Percentiles rank a stretch among this genome's conserved stretches.
Evolutionary conservation across 2,329 filamentous ascomycete species (phyloP).

Genomic region (Fusarium nurragi): DNA sequence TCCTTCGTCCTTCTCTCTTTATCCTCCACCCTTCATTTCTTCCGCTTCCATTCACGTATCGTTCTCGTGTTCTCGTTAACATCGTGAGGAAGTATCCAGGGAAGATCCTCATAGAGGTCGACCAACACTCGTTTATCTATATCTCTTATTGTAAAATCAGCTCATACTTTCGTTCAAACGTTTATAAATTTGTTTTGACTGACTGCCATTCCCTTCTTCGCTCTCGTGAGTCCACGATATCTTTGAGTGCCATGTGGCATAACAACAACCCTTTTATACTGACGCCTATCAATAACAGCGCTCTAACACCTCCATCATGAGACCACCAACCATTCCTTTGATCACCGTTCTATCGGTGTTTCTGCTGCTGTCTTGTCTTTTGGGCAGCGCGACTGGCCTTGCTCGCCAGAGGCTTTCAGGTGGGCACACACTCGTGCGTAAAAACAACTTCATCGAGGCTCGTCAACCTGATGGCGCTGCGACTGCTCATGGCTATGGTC

Average conservation of each 20-base stretch:
- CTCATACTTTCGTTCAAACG: conserved; percentile 13
- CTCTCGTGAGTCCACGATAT: conserved; percentile 1
- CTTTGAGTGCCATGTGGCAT: too few relatives aligned
- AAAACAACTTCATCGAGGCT: conserved; percentile 18
- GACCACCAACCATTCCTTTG: conserved; percentile 44
- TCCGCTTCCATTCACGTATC: not conserved
- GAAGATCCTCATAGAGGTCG: not conserved
- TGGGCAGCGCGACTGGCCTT: conserved; percentile 15
- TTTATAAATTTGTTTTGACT: not conserved
- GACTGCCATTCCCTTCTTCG: not conserved
- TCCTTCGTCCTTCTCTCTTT: conserved; percentile 2
- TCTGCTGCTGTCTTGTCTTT: conserved; percentile 41
- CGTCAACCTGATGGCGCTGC: conserved; percentile 9
- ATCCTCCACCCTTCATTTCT: conserved; percentile 7
- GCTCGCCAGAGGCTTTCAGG: not conserved
- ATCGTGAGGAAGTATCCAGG: conserved; percentile 3
- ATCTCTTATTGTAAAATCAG: conserved; percentile 3
- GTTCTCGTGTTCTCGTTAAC: conserved; percentile 11
- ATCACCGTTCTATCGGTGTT: conserved; percentile 46
- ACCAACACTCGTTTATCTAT: conserved; percentile 23
- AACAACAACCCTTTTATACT: not conserved
- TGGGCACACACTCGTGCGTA: conserved; percentile 1
- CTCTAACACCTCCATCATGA: conserved; percentile 49
- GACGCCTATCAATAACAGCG: conserved; percentile 4
- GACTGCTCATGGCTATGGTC: conserved; percentile 32